Conservation (phyloP, 306 rosid genomes). For the Abrus pulchellus region DNA sequence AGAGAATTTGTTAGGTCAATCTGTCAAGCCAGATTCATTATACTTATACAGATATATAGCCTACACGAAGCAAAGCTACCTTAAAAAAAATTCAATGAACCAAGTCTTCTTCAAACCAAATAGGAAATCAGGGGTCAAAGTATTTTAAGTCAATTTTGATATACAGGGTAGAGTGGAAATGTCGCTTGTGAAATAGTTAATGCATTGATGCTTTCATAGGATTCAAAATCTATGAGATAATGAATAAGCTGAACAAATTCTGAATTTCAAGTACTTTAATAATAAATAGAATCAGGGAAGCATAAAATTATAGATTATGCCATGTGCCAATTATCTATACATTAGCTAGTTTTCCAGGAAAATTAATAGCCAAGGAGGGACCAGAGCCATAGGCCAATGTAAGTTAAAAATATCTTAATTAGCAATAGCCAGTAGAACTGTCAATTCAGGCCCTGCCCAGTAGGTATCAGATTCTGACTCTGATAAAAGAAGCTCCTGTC, state of each 20-base stretch:
- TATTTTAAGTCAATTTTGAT: constrained; percentile 12
- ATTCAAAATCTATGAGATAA: constrained; percentile 11
- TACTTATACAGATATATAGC: neutral
- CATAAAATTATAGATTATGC: constrained; percentile 6
- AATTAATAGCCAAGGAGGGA: neutral
- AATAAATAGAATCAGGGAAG: constrained; percentile 19
- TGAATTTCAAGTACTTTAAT: constrained; percentile 1
- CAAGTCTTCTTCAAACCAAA: constrained; percentile 34
- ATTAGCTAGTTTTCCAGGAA: constrained; percentile 9
- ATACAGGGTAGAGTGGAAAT: constrained; percentile 1
- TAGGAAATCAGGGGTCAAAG: constrained; percentile 4
- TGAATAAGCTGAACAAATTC: constrained; percentile 6
- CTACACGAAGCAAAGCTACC: constrained; percentile 19
- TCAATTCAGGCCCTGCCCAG: neutral
- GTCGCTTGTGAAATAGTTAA: constrained; percentile 19
- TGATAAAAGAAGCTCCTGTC: constrained; percentile 12
- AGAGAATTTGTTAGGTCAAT: constrained; percentile 22
- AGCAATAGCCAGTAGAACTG: neutral
- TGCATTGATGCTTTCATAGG: neutral
- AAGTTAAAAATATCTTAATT: constrained; percentile 20
- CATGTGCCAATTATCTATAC: neutral
- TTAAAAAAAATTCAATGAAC: constrained; percentile 38
- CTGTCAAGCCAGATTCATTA: neutral
- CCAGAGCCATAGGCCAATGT: neutral
- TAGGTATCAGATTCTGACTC: constrained; percentile 25